Evolutionary conservation across 1,139 yeast species (phyloP), one percentile per base, ranked within the genome.

Genomic region (Saccharomyces hybrid): DNA sequence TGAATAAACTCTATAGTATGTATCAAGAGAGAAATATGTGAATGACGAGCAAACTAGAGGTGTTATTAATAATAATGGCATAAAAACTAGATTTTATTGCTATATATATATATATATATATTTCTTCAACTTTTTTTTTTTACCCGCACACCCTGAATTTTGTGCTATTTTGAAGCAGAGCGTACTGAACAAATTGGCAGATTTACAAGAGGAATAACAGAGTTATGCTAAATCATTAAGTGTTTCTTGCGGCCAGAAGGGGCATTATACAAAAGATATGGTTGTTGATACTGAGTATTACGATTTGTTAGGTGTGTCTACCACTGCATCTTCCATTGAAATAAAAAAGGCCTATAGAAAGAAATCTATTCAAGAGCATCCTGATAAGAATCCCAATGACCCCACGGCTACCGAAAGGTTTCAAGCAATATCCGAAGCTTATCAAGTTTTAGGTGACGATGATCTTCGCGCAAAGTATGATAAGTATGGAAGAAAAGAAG

Each of bases 321-420:
- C 84, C 1, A 78, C 80, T 16, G 97, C 97, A 44, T 80, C 88
- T 2, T 81, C 84, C 5, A 77, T 84, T 26, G 95, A 88, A 55
- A 90, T 91, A 71, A 91, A 91, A 70, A 88, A 87, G 69, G 96
- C 97, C 0, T 91, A 91, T 72, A 77, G 98, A 58, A 85, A 85
- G 70, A 84, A 85, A 66, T 96, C 97, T 6, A 82, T 91, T 57
- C 77, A 75, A 57, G 85, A 87, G 64, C 98, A 91, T 69, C 98
- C 98, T 1, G 98, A 91, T 71, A 91, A 91, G 75, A 89, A 91
- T 65, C 96, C 96, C 25, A 82, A 84, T 59, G 73, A 71, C 57
- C 91, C 93, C 5, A 74, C 75, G 29, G 96, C 97, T 4, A 91
- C 91, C 48, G 78, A 73, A 54, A 72, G 76, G 61, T 80, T 80